Percentiles rank a stretch among this genome's conserved stretches.
These are phyloP conservation scores for Helianthus annuus DNA, from an alignment of 129 eudicot genomes.

Conservation along the genomic window HanXRQr2.0-SUNRISE NC_035445.2:54695333-54695832, in stretches of 20 bases:
- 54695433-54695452: constrained; percentile 37
- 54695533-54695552: constrained; percentile 44
- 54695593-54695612: constrained; percentile 45
- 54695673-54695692: constrained; percentile 26
- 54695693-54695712: constrained; percentile 16
- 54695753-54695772: constrained; percentile 9
- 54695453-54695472: constrained; percentile 40
- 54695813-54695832: background rate
- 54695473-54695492: constrained; percentile 41
- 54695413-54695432: constrained; percentile 46
- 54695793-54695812: background rate
- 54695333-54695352: constrained; percentile 34
- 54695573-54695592: constrained; percentile 43
- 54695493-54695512: constrained; percentile 39
- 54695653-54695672: constrained; percentile 30
- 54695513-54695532: constrained; percentile 40
- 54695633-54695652: constrained; percentile 46
- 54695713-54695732: constrained; percentile 18
- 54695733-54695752: constrained; percentile 24
- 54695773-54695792: background rate
- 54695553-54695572: constrained; percentile 44
- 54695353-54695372: constrained; percentile 36
- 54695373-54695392: constrained; percentile 37
- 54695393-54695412: constrained; percentile 38
- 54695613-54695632: constrained; percentile 43